A percentile compares a stretch with the other conserved stretches of the same genome.
Evolutionary conservation across 2,329 filamentous ascomycete species (phyloP).

Genomic region (Colletotrichum shisoi): DNA sequence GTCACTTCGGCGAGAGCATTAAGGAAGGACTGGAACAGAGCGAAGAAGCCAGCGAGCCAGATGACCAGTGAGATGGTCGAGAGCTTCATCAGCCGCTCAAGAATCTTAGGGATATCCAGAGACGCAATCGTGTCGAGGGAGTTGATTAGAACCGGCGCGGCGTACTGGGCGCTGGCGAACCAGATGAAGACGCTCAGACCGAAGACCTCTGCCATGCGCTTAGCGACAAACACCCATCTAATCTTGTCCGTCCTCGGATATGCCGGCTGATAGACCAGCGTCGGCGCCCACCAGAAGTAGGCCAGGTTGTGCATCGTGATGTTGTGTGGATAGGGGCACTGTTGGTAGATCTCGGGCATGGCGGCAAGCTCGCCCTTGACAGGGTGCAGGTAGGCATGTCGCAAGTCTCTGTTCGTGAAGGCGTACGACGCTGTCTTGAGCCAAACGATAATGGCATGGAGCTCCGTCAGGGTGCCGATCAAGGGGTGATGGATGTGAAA

Average conservation of each 20-base stretch:
- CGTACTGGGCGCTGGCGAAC: constrained; percentile 94
- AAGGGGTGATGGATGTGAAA: constrained; percentile 90
- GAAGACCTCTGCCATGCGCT: constrained; percentile 79
- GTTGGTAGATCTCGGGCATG: constrained; percentile 80
- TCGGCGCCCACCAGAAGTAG: constrained; percentile 99
- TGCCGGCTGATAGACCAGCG: constrained; percentile 93
- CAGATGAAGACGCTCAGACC: constrained; percentile 89
- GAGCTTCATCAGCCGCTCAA: constrained; percentile 91
- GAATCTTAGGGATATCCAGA: constrained; percentile 80
- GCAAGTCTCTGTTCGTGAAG: constrained; percentile 93
- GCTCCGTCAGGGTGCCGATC: constrained; percentile 87
- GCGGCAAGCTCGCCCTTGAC: constrained; percentile 69
- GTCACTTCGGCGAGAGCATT: constrained; percentile 92
- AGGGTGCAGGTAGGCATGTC: constrained; percentile 87
- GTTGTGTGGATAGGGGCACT: constrained; percentile 88
- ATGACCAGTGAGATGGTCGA: constrained; percentile 95
- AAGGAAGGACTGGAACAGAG: constrained; percentile 89
- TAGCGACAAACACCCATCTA: constrained; percentile 86
- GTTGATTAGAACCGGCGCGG: constrained; percentile 86
- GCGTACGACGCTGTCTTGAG: constrained; percentile 96
- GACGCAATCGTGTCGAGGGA: constrained; percentile 86
- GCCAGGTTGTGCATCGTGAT: constrained; percentile 86
- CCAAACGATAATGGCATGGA: constrained; percentile 95
- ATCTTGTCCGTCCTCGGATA: constrained; percentile 86
- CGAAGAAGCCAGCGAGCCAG: constrained; percentile 98